These are phyloP conservation scores for Lactifluus hygrophoroides DNA, from an alignment of 768 basidiomycete species.

Conservation along the genomic window DNA sequence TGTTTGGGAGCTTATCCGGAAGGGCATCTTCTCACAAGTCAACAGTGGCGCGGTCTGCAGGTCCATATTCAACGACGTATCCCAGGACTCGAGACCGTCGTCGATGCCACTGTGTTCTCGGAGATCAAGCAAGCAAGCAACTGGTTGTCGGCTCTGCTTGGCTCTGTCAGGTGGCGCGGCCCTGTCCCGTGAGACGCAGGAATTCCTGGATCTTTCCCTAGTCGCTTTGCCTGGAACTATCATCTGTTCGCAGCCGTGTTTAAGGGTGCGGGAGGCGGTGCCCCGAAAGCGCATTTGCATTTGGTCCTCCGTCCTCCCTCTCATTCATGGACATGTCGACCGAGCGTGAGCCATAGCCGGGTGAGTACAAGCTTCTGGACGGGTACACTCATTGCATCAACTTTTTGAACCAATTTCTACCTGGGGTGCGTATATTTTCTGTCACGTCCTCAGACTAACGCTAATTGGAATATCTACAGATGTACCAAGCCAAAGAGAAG, in stretches of 20 bases:
- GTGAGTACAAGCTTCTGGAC: constrained; percentile 83
- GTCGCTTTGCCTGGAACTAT: constrained; percentile 95
- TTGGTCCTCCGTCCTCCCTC: constrained; percentile 76
- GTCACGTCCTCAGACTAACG: no score
- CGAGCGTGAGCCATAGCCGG: constrained; percentile 76
- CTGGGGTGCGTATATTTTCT: no score
- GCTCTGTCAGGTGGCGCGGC: constrained; percentile 83
- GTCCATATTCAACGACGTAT: constrained; percentile 68
- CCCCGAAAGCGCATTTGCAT: constrained; percentile 67
- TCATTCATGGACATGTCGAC: constrained; percentile 94
- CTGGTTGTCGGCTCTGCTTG: constrained; percentile 79
- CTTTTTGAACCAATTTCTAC: constrained; percentile 94
- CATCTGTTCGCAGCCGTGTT: constrained; percentile 74
- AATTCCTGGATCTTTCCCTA: constrained; percentile 75
- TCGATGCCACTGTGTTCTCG: constrained; percentile 69
- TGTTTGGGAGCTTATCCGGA: constrained; percentile 95
- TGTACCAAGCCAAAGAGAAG: no score
- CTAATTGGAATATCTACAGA: no score
- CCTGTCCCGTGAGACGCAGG: constrained; percentile 79
- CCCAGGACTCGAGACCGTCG: constrained; percentile 56
- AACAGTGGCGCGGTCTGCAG: constrained; percentile 62
- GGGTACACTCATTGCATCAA: constrained; percentile 89
- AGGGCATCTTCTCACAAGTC: constrained; percentile 83
- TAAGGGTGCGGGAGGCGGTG: constrained; percentile 29
- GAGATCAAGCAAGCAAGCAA: constrained; percentile 72